Percentiles rank a stretch among this genome's conserved stretches.
Evolutionary conservation across 2,329 filamentous ascomycete genomes (phyloP).

Genomic region (Arthroderma sp.): DNA sequence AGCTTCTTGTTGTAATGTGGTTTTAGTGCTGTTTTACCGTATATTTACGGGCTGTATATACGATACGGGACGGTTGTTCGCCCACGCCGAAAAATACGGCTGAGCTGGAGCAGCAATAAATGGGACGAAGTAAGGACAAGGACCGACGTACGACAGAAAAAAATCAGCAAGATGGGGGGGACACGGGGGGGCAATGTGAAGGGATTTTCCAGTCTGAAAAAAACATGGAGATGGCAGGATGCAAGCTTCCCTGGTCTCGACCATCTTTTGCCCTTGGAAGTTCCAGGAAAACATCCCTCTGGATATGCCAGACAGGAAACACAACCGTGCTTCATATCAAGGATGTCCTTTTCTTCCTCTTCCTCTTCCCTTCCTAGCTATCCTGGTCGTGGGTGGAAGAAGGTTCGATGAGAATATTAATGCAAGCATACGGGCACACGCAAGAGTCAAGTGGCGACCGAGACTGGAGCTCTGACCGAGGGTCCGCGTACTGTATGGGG

Average conservation of each 20-base stretch:
- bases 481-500: neutral
- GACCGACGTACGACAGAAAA: neutral
- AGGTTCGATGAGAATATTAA: neutral
- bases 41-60: neutral
- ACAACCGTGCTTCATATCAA: neutral
- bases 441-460: neutral
- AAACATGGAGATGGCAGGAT: too few species aligned
- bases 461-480: neutral
- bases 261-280: too few species aligned
- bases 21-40: neutral
- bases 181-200: neutral
- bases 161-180: neutral
- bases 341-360: neutral
- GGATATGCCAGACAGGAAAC: neutral
- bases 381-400: neutral
- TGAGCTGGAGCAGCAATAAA: neutral
- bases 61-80: neutral
- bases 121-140: neutral
- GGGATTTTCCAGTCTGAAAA: too few species aligned
- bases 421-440: neutral
- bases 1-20: neutral
- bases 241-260: too few species aligned
- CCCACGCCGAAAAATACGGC: neutral
- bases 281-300: neutral
- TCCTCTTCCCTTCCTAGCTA: neutral